Conservation (phyloP, 2,329 filamentous ascomycete genomes). For the Diaporthe citriasiana region DNA sequence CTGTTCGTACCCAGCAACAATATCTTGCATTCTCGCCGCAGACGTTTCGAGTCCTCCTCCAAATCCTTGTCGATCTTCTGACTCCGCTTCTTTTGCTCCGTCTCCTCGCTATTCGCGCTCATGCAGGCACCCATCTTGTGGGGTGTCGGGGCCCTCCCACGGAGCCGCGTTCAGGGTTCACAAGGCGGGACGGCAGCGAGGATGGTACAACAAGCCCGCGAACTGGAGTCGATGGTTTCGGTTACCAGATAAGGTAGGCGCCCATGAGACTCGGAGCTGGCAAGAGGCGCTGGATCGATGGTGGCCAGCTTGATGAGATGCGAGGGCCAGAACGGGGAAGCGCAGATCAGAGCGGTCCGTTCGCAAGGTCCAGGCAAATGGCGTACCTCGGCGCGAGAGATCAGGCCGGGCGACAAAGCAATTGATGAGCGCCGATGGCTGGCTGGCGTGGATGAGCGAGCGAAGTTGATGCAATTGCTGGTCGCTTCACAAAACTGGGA, state of each 20-base stretch:
- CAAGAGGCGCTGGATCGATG: not conserved
- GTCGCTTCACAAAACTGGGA: slow-evolving; percentile 29
- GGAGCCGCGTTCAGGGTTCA: slow-evolving; percentile 42
- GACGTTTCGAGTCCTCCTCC: slow-evolving; percentile 92
- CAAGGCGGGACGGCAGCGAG: slow-evolving; percentile 25
- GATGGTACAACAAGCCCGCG: slow-evolving; percentile 33
- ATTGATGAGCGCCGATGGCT: slow-evolving; percentile 18
- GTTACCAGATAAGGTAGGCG: slow-evolving; percentile 34
- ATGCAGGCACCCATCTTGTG: slow-evolving; percentile 91
- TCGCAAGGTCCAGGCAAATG: slow-evolving; percentile 23
- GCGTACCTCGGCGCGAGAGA: slow-evolving; percentile 25
- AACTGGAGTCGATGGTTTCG: slow-evolving; percentile 31
- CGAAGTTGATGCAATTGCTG: slow-evolving; percentile 28
- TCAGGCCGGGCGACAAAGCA: slow-evolving; percentile 26
- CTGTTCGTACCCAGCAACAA: slow-evolving; percentile 83
- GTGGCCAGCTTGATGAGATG: slow-evolving; percentile 8
- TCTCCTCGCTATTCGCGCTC: slow-evolving; percentile 88
- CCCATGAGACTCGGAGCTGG: slow-evolving; percentile 37
- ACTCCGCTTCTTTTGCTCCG: slow-evolving; percentile 94
- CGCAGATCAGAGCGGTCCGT: slow-evolving; percentile 10
- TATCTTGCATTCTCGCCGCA: slow-evolving; percentile 99
- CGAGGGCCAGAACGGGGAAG: slow-evolving; percentile 12
- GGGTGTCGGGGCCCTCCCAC: slow-evolving; percentile 37
- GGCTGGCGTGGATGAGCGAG: slow-evolving; percentile 26
- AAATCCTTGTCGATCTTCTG: slow-evolving; percentile 94